Evolutionary conservation across 108 stramenopile species (phyloP).

Genomic region (Cyclostephanos tholiformis): DNA sequence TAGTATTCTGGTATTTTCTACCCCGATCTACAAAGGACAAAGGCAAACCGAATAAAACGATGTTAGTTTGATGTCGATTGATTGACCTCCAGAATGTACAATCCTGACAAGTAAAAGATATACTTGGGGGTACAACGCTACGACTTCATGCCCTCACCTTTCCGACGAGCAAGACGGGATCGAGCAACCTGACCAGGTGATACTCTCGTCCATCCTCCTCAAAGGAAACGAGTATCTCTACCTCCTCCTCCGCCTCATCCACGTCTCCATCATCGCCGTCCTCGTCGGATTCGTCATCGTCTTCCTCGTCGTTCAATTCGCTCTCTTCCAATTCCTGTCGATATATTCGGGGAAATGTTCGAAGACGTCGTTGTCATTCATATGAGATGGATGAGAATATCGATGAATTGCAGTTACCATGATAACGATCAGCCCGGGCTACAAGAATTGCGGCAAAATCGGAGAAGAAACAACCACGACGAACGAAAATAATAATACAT

Average conservation of each 20-base stretch:
- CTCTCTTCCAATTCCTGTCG: slow-evolving; percentile 47
- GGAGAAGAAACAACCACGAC: not conserved
- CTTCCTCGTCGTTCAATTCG: slow-evolving; percentile 55
- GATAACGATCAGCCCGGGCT: not conserved
- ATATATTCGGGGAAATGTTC: not conserved
- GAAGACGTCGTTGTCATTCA: slow-evolving; percentile 33
- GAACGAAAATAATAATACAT: not conserved
- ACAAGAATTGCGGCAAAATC: not conserved
- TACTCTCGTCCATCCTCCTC: slow-evolving; percentile 77
- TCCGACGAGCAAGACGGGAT: slow-evolving; percentile 90
- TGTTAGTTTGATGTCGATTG: not conserved
- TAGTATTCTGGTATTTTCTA: slow-evolving; percentile 63
- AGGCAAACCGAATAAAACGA: not conserved
- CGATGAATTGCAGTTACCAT: not conserved
- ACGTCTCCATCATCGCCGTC: slow-evolving; percentile 57
- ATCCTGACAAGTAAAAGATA: too few species aligned
- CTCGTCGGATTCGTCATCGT: slow-evolving; percentile 61
- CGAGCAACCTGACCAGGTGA: slow-evolving; percentile 78
- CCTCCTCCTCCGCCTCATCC: slow-evolving; percentile 77
- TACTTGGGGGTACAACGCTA: too few species aligned
- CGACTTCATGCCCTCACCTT: slow-evolving; percentile 38
- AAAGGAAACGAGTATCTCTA: slow-evolving; percentile 83
- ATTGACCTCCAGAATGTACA: too few species aligned
- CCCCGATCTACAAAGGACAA: slow-evolving; percentile 33
- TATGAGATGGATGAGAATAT: slow-evolving; percentile 38